Evolutionary conservation across 768 basidiomycete genomes (phyloP).

Genomic region (Gloeophyllum trabeum): DNA sequence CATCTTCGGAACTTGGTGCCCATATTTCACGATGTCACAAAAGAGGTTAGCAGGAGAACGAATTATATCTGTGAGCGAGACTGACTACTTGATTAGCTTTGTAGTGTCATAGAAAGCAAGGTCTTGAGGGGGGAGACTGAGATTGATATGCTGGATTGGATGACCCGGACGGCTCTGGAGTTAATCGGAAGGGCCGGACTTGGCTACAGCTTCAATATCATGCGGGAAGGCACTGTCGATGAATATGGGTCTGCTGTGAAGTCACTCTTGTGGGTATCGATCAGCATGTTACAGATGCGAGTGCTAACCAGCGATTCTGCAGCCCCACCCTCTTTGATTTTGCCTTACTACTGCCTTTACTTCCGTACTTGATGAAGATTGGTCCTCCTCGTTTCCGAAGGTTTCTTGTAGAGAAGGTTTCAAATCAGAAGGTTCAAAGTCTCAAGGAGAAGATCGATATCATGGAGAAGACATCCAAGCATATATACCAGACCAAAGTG

Average conservation of each 20-base stretch:
- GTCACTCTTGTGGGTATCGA: slow-evolving; percentile 7
- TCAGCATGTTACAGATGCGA: not conserved
- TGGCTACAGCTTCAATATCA: slow-evolving; percentile 11
- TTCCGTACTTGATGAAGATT: not conserved
- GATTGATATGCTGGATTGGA: slow-evolving; percentile 15
- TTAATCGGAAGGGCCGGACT: slow-evolving; percentile 14
- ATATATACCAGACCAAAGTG: not conserved
- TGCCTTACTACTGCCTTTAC: not conserved
- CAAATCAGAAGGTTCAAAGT: not conserved
- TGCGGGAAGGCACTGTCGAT: slow-evolving; percentile 6
- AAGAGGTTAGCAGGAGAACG: slow-evolving; percentile 11
- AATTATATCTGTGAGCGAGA: not conserved
- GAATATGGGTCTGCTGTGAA: slow-evolving; percentile 10
- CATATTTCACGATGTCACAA: slow-evolving; percentile 3
- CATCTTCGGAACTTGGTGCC: slow-evolving; percentile 7
- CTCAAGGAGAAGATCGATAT: not conserved
- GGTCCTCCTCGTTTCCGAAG: not conserved
- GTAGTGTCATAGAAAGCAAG: slow-evolving; percentile 7
- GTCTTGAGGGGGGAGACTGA: slow-evolving; percentile 7
- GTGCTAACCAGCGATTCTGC: not conserved
- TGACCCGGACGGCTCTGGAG: slow-evolving; percentile 15
- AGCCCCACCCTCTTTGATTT: not conserved
- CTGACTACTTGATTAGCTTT: slow-evolving; percentile 6
- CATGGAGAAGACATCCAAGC: not conserved
- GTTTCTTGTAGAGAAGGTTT: not conserved